Evolutionary conservation across 208 protist genomes (phyloP).

Genomic region (Herpetomonas tarakana): DNA sequence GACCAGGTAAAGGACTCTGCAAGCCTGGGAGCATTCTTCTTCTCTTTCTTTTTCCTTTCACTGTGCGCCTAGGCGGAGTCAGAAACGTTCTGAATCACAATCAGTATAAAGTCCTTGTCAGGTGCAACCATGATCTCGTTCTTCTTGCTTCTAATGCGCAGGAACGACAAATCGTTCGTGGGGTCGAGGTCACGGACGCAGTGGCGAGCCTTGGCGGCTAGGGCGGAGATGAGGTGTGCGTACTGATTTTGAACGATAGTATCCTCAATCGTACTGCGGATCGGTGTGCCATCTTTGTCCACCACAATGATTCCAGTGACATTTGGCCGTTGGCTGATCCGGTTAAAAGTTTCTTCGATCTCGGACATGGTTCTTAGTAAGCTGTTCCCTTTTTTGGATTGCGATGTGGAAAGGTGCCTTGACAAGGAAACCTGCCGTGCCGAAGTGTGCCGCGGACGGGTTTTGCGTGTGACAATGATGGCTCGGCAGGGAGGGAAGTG

Average conservation of each 20-base stretch:
- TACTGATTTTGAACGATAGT: slow-evolving; percentile 91
- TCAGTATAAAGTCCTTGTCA: slow-evolving; percentile 90
- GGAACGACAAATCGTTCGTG: slow-evolving; percentile 95
- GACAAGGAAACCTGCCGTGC: no score
- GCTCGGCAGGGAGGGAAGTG: no score
- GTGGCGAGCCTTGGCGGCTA: slow-evolving; percentile 91
- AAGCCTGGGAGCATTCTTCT: no score
- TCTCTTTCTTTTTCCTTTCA: slow-evolving; percentile 6
- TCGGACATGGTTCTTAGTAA: slow-evolving; percentile 78
- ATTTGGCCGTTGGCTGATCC: slow-evolving; percentile 94
- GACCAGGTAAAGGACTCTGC: no score
- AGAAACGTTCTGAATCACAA: slow-evolving; percentile 88
- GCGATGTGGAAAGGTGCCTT: no score
- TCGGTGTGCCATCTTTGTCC: slow-evolving; percentile 91
- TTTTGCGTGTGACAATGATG: no score
- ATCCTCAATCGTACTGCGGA: slow-evolving; percentile 90
- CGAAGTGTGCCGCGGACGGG: no score
- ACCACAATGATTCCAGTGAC: slow-evolving; percentile 95
- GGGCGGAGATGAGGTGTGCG: slow-evolving; percentile 91
- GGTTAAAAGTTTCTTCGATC: slow-evolving; percentile 94
- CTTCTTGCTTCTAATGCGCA: slow-evolving; percentile 95
- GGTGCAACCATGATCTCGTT: slow-evolving; percentile 97
- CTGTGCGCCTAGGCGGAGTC: slow-evolving; percentile 17
- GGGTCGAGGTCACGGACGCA: slow-evolving; percentile 95
- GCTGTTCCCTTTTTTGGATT: no score